Evolutionary conservation across 2,329 filamentous ascomycete genomes (phyloP), one percentile per base, ranked within the genome.

Genomic region (Aureobasidium melanogenum): DNA sequence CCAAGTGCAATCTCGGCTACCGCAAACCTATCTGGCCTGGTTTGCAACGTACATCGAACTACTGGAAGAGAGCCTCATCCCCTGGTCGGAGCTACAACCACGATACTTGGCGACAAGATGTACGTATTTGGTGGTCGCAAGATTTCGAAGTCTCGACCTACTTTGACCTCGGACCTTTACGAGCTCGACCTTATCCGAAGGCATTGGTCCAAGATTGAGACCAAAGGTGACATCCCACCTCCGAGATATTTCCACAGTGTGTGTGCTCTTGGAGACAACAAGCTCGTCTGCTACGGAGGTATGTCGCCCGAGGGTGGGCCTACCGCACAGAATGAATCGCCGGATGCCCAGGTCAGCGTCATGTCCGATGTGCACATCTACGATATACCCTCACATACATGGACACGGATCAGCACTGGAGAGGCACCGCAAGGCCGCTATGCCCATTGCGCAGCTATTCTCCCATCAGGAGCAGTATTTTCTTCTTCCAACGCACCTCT

Each of bases 341-440:
- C 51, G 3, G 63, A 64, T 19, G 56, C 61, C 5, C 63, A 65
- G 43, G 89, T 97, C 5, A 88, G 91, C 1, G 94, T 97, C 61
- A 97, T 99, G 92, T 97, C 93, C 7, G 94, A 99, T 75, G 91
- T 97, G 60, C 90, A 97, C 74, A 89, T 99, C 34, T 97, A 91
- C 73, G 93, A 99, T 72, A 89, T 94, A 1, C 82, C 84, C 1
- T 88, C 88, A 0, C 87, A 83, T 68, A 88, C 82, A 51, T 99
- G 94, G 94, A 93, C 89, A 22, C 90, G 86, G 63, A 85, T 99
- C 46, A 65, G 63, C 26, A 70, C 91, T 0, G 82, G 85, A 50
- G 91, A 97, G 61, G 82, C 89, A 0, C 94, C 94, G 0, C 91
- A 97, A 74, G 94, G 94, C 41, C 86, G 94, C 62, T 99, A 99